Base-by-base conservation (phyloP, 2,329 filamentous ascomycete genomes). In the Rachicladosporium sp. region DNA sequence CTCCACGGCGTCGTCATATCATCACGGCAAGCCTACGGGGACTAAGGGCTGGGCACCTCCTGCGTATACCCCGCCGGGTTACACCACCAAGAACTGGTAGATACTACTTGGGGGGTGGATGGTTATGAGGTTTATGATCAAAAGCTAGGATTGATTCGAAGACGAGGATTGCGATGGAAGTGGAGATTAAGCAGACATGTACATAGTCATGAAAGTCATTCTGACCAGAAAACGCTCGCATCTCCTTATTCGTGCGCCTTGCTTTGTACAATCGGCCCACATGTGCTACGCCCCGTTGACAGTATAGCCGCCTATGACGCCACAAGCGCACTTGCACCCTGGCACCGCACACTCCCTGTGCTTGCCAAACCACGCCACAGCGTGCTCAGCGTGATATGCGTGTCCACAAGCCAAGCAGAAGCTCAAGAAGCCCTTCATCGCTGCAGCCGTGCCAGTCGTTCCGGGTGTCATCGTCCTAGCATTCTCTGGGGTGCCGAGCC, bases 361-460 rank as follows among this genome's bases (percentile, higher is more conserved):
- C 48, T 64, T 65, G 13, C 54, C 57, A 55, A 80, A 80, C 76
- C 76, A 80, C 44, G 70, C 67, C 47, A 67, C 60, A 8, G 76
- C 76, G 63, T 80, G 76, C 55, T 75, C 63, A 3, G 71, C 74
- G 60, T 80, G 76, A 47, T 72, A 77, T 1, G 74, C 74, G 61
- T 80, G 76, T 47, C 71, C 72, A 53, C 76, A 80, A 43, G 65
- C 69, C 48, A 74, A 71, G 50, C 76, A 80, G 50, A 79, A 76
- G 4, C 71, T 70, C 46, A 76, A 65, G 49, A 76, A 69, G 38
- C 68, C 62, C 10, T 64, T 66, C 64, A 78, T 69, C 5, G 64
- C 41, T 45, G 74, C 71, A 43, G 38, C 40, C 37, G 37, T 38
- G 29, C 37, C 37, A 29, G 36, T 38, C n/a, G 41, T 55, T 52